Conservation (phyloP, 2,329 filamentous ascomycete genomes). For the Penicillium janthinellum region DNA sequence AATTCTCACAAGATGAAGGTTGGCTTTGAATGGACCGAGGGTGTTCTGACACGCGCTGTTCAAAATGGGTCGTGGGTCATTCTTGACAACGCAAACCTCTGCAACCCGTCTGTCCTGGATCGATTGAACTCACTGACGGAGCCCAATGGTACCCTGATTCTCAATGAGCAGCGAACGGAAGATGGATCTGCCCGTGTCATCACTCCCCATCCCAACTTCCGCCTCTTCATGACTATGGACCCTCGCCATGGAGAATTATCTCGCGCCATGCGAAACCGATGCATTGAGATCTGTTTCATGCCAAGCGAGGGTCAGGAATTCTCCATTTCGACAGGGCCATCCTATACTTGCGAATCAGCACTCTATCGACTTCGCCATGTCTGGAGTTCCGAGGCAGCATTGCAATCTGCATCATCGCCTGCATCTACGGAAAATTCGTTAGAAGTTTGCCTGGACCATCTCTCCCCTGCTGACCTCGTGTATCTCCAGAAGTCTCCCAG, state of each 20-base stretch:
- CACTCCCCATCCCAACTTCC: conserved; percentile 79
- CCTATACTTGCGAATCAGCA: conserved; percentile 42
- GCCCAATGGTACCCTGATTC: conserved; percentile 80
- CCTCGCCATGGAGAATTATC: conserved; percentile 90
- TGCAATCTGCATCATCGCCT: conserved; percentile 3
- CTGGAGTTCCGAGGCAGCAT: conserved; percentile 27
- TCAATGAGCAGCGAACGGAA: conserved; percentile 87
- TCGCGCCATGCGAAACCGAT: conserved; percentile 93
- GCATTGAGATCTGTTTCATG: conserved; percentile 82
- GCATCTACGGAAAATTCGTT: conserved; percentile 22
- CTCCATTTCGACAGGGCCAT: conserved; percentile 27
- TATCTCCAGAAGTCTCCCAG: conserved; percentile 36
- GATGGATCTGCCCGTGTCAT: conserved; percentile 81
- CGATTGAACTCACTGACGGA: conserved; percentile 92
- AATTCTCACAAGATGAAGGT: conserved; percentile 65
- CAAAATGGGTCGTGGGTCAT: conserved; percentile 88
- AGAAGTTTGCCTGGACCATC: conserved; percentile 41
- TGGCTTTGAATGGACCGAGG: conserved; percentile 94
- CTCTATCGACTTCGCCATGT: conserved; percentile 44
- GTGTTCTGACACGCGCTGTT: conserved; percentile 83
- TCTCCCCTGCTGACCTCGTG: conserved; percentile 37
- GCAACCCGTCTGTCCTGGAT: conserved; percentile 91
- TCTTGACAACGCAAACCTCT: conserved; percentile 95
- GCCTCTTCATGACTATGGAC: conserved; percentile 92
- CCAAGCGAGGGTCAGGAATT: conserved; percentile 35